Base-by-base conservation (phyloP, 192 early-diverging fungal species). In the Coemansia sp. region DNA sequence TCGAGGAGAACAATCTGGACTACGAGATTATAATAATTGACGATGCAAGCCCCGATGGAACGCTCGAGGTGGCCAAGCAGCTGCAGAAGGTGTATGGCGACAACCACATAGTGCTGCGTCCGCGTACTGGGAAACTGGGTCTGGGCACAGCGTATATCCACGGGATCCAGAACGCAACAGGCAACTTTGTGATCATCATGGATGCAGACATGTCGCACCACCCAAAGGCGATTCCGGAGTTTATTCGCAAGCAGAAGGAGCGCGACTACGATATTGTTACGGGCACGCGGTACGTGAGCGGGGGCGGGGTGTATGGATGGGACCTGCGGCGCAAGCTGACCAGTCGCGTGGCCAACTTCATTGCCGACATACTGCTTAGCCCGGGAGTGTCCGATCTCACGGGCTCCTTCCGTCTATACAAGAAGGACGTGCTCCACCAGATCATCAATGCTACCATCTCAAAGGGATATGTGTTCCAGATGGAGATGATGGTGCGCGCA, bases 171-270 rank as follows among this genome's bases (percentile, higher is more conserved):
- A 89, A 90, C 76, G 94, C 94, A 12, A 96, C 94, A 17, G 97
- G 97, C 44, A 92, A 96, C 82, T 97, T 90, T 87, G 86, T 97
- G 42, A 93, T 99, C 68, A 97, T 99, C 74, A 92, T 99, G 95
- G 97, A 99, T 71, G 95, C 97, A 20, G 97, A 99, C 74, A 95
- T 99, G 89, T 97, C 95, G 25, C 97, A 99, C 77, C 97, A 99
- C 71, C 97, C 97, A 49, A 96, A 97, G 82, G 96, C 94, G 60
- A 99, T 99, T 53, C 93, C 96, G 22, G 87, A 96, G 71, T 96
- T 97, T 81, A 93, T 99, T 43, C 83, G 87, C 86, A 89, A 78
- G 79, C 97, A 99, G 76, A 86, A 89, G 72, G 70, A 90, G 63
- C 72, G 88, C 69, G 88, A 99, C 76, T 90, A 87, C 65, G 97